phyloP scores from a whole-genome alignment of 306 rosid species.

The Crotalaria pallida region DNA sequence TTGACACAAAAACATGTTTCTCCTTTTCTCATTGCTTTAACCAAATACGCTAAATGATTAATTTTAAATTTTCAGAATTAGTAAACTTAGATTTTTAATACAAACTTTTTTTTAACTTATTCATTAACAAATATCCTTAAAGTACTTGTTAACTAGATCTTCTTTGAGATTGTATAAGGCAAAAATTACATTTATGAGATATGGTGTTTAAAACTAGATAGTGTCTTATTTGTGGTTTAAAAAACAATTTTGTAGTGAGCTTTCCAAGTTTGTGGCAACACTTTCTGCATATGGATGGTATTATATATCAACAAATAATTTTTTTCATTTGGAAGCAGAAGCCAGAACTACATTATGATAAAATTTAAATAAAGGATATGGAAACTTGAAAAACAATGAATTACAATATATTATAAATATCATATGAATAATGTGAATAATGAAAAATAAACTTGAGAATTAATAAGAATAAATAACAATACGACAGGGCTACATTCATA shows the following conservation, averaged over 20 bases:
- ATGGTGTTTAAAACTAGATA: neutral
- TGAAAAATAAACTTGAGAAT: neutral
- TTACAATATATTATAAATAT: neutral
- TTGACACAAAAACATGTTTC: too few relatives aligned
- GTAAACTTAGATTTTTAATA: too few relatives aligned
- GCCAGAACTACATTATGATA: neutral
- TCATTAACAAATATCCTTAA: too few relatives aligned
- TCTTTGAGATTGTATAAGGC: too few relatives aligned
- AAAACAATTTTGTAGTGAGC: neutral
- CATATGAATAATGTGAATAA: neutral
- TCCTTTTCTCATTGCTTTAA: too few relatives aligned
- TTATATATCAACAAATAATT: neutral
- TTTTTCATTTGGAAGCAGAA: neutral
- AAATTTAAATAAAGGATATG: conserved; percentile 1
- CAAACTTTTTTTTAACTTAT: too few relatives aligned
- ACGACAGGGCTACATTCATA: neutral
- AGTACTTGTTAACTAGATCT: too few relatives aligned
- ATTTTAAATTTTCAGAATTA: too few relatives aligned
- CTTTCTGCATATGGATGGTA: neutral
- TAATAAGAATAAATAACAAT: neutral
- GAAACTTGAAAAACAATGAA: neutral
- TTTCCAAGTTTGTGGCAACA: neutral
- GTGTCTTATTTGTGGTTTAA: too few relatives aligned
- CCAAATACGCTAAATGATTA: too few relatives aligned
- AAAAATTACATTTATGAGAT: neutral